Base-by-base conservation (phyloP, 2,329 filamentous ascomycete genomes). In the Fusarium redolens region DNA sequence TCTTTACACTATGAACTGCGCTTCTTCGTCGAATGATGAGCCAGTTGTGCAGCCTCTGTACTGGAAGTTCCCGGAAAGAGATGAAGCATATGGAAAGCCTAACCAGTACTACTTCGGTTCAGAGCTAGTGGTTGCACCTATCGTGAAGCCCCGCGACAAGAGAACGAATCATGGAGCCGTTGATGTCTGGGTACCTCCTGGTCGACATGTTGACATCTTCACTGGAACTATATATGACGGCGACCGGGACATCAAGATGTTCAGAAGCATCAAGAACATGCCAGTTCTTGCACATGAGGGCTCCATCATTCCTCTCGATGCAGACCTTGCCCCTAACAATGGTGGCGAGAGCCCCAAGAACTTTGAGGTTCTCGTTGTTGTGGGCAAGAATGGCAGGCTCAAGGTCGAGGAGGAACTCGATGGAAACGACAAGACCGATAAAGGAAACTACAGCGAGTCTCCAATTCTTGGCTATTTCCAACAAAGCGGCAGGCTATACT, bases 41-140 rank as follows among this genome's bases (percentile, higher is more conserved):
- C 89, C 89, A 0, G 78, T 92, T 4, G 79, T 91, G 2, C 86
- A 89, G 76, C 90, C 90, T 1, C 83, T 92, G 82, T 92, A 92
- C 81, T 92, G 90, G 90, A 83, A 84, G 47, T 86, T 87, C 68
- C 86, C 88, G 0, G 81, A 85, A 3, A 75, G 78, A 0, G 84
- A 88, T 2, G 85, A 87, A 63, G 88, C 90, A 0, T 92, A 92
- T 78, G 73, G 78, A 2, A 83, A 87, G 1, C 86, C 85, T 0
- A 91, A 90, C 70, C 84, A 91, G 76, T 92, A 87, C 77, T 85
- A 84, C 72, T 91, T 91, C 71, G 90, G 90, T 4, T 83, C 85
- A 0, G 82, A 87, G 31, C 78, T 92, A 18, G 79, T 92, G 7
- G 87, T 91, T 0, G 84, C 84, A 0, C 90, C 90, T 0, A 86